These are phyloP conservation scores for Haematococcus sp. DNA, from an alignment of 139 green algal genomes.

Conservation along the genomic window DNA sequence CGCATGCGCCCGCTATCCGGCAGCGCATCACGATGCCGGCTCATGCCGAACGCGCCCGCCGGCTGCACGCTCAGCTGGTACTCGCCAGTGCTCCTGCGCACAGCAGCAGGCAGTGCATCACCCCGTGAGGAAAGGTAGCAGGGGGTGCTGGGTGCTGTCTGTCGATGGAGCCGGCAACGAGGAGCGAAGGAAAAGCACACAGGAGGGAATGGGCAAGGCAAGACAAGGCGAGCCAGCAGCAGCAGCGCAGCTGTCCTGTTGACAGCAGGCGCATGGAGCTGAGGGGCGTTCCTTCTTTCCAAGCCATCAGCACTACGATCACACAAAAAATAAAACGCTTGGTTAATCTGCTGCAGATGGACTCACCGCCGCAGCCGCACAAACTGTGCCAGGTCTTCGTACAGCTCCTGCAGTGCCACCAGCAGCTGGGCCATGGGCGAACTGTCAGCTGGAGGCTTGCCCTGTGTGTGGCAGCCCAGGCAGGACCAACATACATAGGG, in stretches of 20 bases:
- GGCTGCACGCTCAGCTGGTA: constrained; percentile 20
- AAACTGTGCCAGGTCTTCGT: constrained; percentile 29
- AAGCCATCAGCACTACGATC: not conserved
- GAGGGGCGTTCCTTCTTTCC: no score
- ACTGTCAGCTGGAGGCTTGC: constrained; percentile 23
- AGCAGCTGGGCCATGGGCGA: constrained; percentile 17
- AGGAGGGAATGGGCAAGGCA: no score
- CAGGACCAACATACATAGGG: not conserved
- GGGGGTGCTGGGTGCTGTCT: no score
- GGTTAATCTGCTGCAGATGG: no score
- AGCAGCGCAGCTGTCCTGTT: not conserved
- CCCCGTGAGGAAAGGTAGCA: no score
- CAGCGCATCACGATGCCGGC: constrained; percentile 3
- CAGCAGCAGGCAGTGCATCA: no score
- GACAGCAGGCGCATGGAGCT: no score
- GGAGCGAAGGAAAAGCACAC: no score
- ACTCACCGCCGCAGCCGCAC: constrained; percentile 9
- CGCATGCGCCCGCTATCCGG: constrained; percentile 3
- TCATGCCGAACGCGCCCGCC: constrained; percentile 3
- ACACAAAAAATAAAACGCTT: not conserved
- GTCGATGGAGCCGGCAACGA: no score
- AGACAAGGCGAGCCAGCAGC: no score
- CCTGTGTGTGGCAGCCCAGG: no score
- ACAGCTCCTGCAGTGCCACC: constrained; percentile 40
- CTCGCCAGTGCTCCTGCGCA: constrained; percentile 13